Evolutionary conservation across 768 basidiomycete species (phyloP).

Genomic region (Mycena latifolia): DNA sequence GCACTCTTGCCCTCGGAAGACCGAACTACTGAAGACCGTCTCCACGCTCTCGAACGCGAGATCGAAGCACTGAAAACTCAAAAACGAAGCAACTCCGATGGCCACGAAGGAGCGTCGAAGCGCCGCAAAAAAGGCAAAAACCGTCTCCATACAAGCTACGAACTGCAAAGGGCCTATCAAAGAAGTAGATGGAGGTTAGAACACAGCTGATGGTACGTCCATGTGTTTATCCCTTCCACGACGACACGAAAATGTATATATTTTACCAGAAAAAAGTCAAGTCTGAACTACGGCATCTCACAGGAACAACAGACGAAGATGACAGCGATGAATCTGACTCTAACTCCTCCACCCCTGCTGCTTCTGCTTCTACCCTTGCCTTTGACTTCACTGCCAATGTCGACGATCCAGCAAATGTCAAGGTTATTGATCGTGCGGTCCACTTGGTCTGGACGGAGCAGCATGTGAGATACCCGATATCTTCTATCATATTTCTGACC

Average conservation of each 20-base stretch:
- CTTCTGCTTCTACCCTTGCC: background rate
- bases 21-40: background rate
- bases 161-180: background rate
- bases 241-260: background rate
- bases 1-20: background rate
- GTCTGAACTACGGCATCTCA: background rate
- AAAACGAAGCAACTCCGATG: background rate
- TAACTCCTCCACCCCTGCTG: background rate
- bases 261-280: background rate
- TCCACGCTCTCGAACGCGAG: background rate
- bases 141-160: background rate
- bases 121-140: background rate
- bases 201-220: background rate
- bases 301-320: background rate
- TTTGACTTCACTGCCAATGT: background rate
- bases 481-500: background rate
- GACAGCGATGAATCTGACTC: background rate
- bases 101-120: background rate
- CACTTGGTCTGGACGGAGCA: background rate
- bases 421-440: background rate
- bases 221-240: background rate
- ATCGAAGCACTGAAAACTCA: background rate
- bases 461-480: background rate
- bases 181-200: constrained; percentile 1
- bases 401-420: background rate